phyloP scores from a whole-genome alignment of 2,329 filamentous ascomycete genomes.

The Lachnellula subtilissima region DNA sequence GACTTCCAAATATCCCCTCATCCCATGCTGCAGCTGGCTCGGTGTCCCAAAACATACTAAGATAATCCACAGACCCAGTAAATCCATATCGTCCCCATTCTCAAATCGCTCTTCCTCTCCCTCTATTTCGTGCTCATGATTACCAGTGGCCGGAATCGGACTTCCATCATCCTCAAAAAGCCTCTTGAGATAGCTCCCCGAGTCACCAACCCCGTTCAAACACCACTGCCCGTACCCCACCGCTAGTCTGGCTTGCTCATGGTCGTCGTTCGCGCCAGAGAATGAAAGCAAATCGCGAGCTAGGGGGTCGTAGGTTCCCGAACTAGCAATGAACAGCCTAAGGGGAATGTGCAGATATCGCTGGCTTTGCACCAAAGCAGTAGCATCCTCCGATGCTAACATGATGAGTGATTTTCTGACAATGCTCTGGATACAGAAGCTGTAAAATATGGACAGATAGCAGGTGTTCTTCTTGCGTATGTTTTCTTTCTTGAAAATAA shows the following conservation, averaged over 20 bases:
- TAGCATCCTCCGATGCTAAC: not conserved
- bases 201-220: not conserved
- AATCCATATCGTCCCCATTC: not conserved
- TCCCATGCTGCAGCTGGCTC: not conserved
- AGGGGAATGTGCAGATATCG: constrained; percentile 11
- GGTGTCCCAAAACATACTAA: not conserved
- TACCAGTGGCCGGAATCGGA: not conserved
- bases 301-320: constrained; percentile 6
- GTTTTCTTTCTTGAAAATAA: constrained; percentile 15
- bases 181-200: not conserved
- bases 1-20: not conserved
- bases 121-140: not conserved
- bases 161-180: constrained; percentile 2
- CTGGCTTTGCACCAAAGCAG: not conserved
- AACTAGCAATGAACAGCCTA: constrained; percentile 12
- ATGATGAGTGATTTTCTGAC: constrained; percentile 4
- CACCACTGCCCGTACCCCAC: not conserved
- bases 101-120: not conserved
- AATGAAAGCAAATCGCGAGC: not conserved
- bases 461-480: constrained; percentile 5
- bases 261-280: not conserved
- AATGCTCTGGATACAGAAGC: constrained; percentile 13
- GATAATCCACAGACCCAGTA: not conserved
- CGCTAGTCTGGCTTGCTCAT: not conserved
- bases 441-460: constrained; percentile 14